Evolutionary conservation across 352 stramenopile species (phyloP), one percentile per base, ranked within the genome.

Genomic region (Pythium angustatum): DNA sequence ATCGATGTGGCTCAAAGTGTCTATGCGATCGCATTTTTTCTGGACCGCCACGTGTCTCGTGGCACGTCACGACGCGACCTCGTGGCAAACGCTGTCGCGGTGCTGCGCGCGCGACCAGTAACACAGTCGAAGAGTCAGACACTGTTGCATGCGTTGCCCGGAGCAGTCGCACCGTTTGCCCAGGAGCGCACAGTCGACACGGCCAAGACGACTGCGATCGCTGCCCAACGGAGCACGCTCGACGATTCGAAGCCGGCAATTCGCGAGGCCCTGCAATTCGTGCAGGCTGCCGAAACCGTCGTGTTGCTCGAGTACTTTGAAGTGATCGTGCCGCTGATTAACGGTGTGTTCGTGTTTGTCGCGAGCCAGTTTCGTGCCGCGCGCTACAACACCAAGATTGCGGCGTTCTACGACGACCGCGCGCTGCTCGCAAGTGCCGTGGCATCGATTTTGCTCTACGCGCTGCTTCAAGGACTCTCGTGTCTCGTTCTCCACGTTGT

Each of bases 241-340:
- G 31, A 41, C 31, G 33, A 27, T 15, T 22, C 48, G 28, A 14
- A 31, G 48, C 50, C 27, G 5, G 30, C 5, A 11, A 33, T 55
- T 11, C 19, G 12, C 27, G 28, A 55, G 22, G 48, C 64, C 22
- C 52, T 71, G 24, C 14, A 67, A 33, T 27, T 66, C 14, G 55
- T 33, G 9, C 22, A 41, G 24, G 52, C 47, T 1, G 57, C 64
- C 33, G 64, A 71, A 22, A 36, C 57, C 14, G 63, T 71, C 47
- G 24, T 71, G 22, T 58, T 71, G 19, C 44, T 71, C 33, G 64
- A 71, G 58, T 71, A 71, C 52, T 49, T 67, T 2, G 64, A 66
- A 40, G 58, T 71, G 9, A 24, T 43, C 24, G 58, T 71, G 22
- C 64, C 64, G 26, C 33, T 71, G 15, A 24, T 65, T 26, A 71